Evolutionary conservation across 768 basidiomycete genomes (phyloP), one percentile per base, ranked within the genome.

Genomic region (Hortiboletus flavorubellus): DNA sequence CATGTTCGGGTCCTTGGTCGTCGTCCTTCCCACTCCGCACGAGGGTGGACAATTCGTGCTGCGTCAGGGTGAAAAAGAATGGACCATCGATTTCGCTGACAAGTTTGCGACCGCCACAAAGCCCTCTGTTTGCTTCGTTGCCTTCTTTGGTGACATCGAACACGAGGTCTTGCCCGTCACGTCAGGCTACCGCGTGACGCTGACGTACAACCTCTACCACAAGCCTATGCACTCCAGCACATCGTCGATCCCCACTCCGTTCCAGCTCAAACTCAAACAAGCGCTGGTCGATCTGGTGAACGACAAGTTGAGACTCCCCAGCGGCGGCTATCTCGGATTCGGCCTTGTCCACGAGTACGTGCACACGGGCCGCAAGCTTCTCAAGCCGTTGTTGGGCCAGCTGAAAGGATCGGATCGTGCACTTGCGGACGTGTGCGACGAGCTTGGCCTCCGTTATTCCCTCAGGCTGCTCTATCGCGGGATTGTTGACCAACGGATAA

Each of bases 1-100:
- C 29, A 81, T 82, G 75, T 76, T 84, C 38, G 81, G 78, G 2
- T 82, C 81, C 2, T 72, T 85, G 8, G 75, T 82, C 1, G 58
- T 82, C 34, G 72, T 78, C n/a, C 73, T 80, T 46, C 81, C 80
- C 16, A 76, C 76, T 1, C 26, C 59, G 0, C 59, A 61, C 34
- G 46, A 53, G 23, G 51, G 59, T 4, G 59, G 61, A 8, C 55
- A 58, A 40, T 31, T 62, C 18, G 55, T 54, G 4, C 61, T 60
- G 12, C 49, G 52, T 14, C 26, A 61, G 1, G 49, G 31, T 3
- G 42, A 37, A 6, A 53, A 53, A 12, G 47, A 53, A 16, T 56
- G 54, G 60, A 59, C 37, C 1, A 1, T 56, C 3, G 54, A 55
- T 16, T 47, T 55, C 21, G 1, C 54, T 0, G 33, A 51, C 23